Base-by-base conservation (phyloP, 1,139 yeast genomes). In the Debaryomyces psychrophilus region DNA sequence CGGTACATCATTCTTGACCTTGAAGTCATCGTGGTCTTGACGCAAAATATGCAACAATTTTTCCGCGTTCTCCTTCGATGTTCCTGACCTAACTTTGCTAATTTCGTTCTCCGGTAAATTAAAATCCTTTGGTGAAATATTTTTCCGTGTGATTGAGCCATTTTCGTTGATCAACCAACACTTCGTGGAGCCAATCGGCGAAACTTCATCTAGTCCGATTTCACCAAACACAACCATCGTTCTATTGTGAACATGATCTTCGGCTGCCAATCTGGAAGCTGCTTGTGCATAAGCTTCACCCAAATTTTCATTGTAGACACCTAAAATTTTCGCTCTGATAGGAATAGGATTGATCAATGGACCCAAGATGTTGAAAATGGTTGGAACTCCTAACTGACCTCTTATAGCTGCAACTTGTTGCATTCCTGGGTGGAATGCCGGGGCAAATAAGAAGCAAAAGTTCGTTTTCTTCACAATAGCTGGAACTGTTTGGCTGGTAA, bases 401-500 rank as follows among this genome's bases (percentile, higher is more conserved):
- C 99, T 76, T 18, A 93, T 71, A n/a, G 77, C 73, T 0, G 93
- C 96, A 11, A 92, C 93, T 48, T 78, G 76, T 31, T 82, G 90
- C 95, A 93, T 87, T 6, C 93, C 96, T n/a, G 87, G 87, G 62
- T 93, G 98, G 75, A 90, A 93, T 35, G 90, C 84, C 4, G 98
- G 98, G 0, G 99, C 99, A 62, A 88, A 87, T 31, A 93, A 72
- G 61, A 88, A 93, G 55, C 92, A 78, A 58, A 90, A 87, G 26
- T 77, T 68, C 11, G 85, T 73, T 25, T 73, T 58, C 26, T 65
- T 57, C 50, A 92, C 81, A 41, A 92, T 78, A 9, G 61, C 61
- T 1, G 93, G 88, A 1, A 90, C 85, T 1, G 88, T 81, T n/a
- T 64, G 52, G 25, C 80, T 73, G 51, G 80, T 85, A 27, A 90